These are phyloP conservation scores for Xylaria arbuscula DNA, from an alignment of 2,329 filamentous ascomycete genomes.

Conservation along the genomic window DNA sequence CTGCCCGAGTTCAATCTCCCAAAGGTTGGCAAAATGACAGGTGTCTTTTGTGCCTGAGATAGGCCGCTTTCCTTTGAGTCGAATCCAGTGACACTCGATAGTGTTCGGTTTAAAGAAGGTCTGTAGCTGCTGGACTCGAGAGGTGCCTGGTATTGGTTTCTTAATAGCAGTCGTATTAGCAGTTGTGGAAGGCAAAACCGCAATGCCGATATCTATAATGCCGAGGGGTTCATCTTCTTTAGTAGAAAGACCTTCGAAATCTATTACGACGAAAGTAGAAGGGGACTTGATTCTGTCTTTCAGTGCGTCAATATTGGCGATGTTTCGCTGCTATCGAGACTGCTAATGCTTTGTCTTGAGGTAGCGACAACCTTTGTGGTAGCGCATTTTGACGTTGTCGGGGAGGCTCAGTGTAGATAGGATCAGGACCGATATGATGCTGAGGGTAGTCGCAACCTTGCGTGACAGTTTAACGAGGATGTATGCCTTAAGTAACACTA, in stretches of 20 bases:
- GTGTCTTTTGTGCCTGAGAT: constrained; percentile 21
- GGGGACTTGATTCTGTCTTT: constrained; percentile 22
- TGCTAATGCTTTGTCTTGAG: constrained; percentile 33
- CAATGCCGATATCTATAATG: constrained; percentile 34
- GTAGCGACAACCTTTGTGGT: constrained; percentile 14
- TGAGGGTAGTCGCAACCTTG: too few species aligned
- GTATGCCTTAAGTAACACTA: too few species aligned
- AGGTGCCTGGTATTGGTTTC: background rate
- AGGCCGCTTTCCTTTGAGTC: constrained; percentile 16
- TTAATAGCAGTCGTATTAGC: background rate
- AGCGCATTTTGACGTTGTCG: constrained; percentile 30
- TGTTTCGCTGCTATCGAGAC: constrained; percentile 26
- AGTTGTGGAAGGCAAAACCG: constrained; percentile 17
- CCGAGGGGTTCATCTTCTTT: constrained; percentile 18
- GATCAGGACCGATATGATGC: too few species aligned
- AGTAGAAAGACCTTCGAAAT: constrained; percentile 30
- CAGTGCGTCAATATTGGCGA: constrained; percentile 29
- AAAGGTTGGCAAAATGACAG: constrained; percentile 23
- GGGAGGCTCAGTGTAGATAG: too few species aligned
- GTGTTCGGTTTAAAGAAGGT: constrained; percentile 22
- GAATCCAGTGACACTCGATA: constrained; percentile 31
- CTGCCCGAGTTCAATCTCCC: constrained; percentile 29
- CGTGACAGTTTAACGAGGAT: too few species aligned
- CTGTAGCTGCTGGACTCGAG: constrained; percentile 14
- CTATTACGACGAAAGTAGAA: constrained; percentile 34